Conservation (phyloP, 768 basidiomycete species). For the Russula olivacea region DNA sequence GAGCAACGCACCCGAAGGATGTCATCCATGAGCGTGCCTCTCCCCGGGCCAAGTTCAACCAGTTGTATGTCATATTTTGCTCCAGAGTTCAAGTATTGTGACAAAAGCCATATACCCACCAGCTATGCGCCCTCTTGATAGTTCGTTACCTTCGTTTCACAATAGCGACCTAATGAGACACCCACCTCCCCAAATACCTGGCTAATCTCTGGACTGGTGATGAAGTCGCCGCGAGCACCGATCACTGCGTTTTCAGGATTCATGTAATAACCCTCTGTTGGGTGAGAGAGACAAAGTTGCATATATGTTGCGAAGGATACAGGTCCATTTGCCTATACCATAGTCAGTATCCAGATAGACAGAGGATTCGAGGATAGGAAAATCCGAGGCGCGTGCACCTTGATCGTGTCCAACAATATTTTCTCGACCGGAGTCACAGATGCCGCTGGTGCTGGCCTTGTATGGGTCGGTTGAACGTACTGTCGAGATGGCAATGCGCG, state of each 20-base stretch:
- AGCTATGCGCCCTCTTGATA: conserved; percentile 47
- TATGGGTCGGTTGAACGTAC: conserved; percentile 4
- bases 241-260: conserved; percentile 68
- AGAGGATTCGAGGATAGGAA: not conserved
- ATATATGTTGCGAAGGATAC: conserved; percentile 86
- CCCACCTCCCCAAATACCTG: conserved; percentile 95
- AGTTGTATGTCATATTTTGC: conserved; percentile 51
- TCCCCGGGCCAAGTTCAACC: conserved; percentile 90
- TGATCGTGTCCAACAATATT: conserved; percentile 64
- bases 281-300: conserved; percentile 86
- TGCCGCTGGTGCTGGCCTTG: not conserved
- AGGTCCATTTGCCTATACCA: conserved; percentile 73
- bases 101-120: conserved; percentile 78
- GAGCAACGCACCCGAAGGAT: conserved; percentile 62
- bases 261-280: conserved; percentile 90
- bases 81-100: conserved; percentile 60
- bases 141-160: conserved; percentile 37
- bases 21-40: conserved; percentile 89
- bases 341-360: not conserved
- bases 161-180: conserved; percentile 7
- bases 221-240: conserved; percentile 85
- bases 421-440: conserved; percentile 44
- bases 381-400: conserved; percentile 39
- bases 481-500: not conserved
- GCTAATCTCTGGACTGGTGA: conserved; percentile 93